Percentiles rank a stretch among this genome's conserved stretches.
Evolutionary conservation across 352 stramenopile species (phyloP).

Genomic region (Pythium aquatile): DNA sequence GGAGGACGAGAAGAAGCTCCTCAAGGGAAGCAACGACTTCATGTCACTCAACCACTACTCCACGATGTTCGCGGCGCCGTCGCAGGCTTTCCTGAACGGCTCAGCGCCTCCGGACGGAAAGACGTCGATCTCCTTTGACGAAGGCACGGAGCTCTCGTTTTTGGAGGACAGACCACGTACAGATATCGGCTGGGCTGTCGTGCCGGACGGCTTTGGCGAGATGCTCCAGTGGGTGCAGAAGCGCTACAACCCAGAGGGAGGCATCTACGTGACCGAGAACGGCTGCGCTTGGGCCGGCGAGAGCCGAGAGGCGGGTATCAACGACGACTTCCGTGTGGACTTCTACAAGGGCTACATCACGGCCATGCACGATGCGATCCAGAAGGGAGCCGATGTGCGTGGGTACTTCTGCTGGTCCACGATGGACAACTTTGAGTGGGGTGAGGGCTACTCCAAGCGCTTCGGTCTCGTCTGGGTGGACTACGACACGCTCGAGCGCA

Average conservation of each 20-base stretch:
- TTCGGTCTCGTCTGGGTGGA: not conserved
- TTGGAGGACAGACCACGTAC: not conserved
- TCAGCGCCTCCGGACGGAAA: constrained; percentile 3
- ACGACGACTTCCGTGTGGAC: not conserved
- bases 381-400: not conserved
- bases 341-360: not conserved
- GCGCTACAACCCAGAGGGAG: not conserved
- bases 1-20: not conserved
- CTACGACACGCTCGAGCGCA: not conserved
- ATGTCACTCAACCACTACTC: constrained; percentile 49
- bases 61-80: not conserved
- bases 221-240: not conserved
- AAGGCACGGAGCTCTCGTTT: not conserved
- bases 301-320: not conserved
- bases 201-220: not conserved
- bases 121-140: not conserved
- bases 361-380: not conserved
- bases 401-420: not conserved
- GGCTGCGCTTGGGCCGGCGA: not conserved
- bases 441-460: not conserved
- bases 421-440: not conserved
- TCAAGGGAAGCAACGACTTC: constrained; percentile 4
- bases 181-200: not conserved
- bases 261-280: not conserved
- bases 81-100: constrained; percentile 1